phyloP scores from a whole-genome alignment of 257 asterid genomes.

The Solanum clarkiae region DNA sequence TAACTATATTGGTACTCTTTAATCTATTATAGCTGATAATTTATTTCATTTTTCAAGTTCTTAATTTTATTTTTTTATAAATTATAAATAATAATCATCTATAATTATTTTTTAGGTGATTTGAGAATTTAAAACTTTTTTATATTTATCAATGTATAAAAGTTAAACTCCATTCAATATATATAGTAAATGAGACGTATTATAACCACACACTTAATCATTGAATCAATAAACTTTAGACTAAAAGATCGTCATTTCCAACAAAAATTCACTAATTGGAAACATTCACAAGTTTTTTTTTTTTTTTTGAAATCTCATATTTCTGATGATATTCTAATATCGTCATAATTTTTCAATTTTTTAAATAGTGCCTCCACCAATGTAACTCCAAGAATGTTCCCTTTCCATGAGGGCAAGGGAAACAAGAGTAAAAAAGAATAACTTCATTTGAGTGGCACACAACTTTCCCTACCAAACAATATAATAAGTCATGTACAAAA shows the following conservation, averaged over 20 bases:
- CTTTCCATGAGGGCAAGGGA: background rate
- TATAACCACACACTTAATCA: too few species aligned
- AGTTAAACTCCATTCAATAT: background rate
- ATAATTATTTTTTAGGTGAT: background rate
- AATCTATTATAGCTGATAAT: too few species aligned
- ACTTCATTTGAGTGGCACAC: constrained; percentile 13
- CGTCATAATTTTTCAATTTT: background rate
- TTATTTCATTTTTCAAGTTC: too few species aligned
- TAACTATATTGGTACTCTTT: background rate
- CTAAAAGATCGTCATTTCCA: background rate
- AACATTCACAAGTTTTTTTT: background rate
- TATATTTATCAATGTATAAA: background rate
- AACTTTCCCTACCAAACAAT: constrained; percentile 27
- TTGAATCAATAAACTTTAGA: too few species aligned
- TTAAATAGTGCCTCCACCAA: background rate
- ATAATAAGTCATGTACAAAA: background rate
- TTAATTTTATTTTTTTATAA: too few species aligned
- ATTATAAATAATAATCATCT: background rate
- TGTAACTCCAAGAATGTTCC: background rate
- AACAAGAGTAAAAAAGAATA: background rate
- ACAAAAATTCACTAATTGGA: background rate
- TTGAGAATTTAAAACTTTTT: background rate
- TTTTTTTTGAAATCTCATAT: background rate
- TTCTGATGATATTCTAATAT: background rate
- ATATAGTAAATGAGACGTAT: too few species aligned